phyloP scores from a whole-genome alignment of 2,329 filamentous ascomycete species.

The Aspergillus sp. region DNA sequence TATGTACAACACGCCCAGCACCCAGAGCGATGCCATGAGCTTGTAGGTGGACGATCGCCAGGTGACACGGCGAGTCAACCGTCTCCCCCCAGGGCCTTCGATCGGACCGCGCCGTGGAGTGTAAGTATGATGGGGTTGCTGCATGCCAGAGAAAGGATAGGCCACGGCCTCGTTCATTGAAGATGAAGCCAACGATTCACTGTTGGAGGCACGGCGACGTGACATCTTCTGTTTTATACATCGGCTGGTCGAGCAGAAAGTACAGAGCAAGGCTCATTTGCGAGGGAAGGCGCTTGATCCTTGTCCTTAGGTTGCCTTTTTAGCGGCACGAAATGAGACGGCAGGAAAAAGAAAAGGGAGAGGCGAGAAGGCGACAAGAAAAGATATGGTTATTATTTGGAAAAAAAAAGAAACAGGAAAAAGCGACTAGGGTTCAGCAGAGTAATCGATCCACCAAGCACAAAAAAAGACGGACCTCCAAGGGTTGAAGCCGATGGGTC shows the following conservation, averaged over 20 bases:
- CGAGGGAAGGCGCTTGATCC: slow-evolving; percentile 18
- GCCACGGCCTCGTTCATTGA: slow-evolving; percentile 41
- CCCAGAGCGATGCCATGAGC: slow-evolving; percentile 46
- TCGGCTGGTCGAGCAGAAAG: slow-evolving; percentile 18
- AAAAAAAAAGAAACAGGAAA: slow-evolving; percentile 12
- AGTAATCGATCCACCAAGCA: slow-evolving; percentile 12
- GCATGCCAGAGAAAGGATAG: slow-evolving; percentile 38
- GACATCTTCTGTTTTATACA: slow-evolving; percentile 37
- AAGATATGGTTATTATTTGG: background rate
- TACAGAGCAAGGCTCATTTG: slow-evolving; percentile 24
- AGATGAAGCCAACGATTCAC: slow-evolving; percentile 34
- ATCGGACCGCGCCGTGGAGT: slow-evolving; percentile 42
- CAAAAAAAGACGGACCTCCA: slow-evolving; percentile 12
- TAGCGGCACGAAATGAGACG: slow-evolving; percentile 19
- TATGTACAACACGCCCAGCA: slow-evolving; percentile 45
- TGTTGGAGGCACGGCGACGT: slow-evolving; percentile 43
- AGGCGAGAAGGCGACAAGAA: slow-evolving; percentile 9
- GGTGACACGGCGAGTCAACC: slow-evolving; percentile 46
- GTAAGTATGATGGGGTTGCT: slow-evolving; percentile 26
- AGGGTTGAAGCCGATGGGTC: slow-evolving; percentile 19
- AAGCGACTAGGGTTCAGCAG: slow-evolving; percentile 1
- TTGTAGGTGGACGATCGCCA: slow-evolving; percentile 50
- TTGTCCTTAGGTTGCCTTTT: slow-evolving; percentile 20
- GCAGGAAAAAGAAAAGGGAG: slow-evolving; percentile 11
- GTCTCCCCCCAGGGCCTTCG: slow-evolving; percentile 46